These are phyloP conservation scores for Melaleuca alternifolia DNA, from an alignment of 345 rosid species.

Conservation along the genomic window DNA sequence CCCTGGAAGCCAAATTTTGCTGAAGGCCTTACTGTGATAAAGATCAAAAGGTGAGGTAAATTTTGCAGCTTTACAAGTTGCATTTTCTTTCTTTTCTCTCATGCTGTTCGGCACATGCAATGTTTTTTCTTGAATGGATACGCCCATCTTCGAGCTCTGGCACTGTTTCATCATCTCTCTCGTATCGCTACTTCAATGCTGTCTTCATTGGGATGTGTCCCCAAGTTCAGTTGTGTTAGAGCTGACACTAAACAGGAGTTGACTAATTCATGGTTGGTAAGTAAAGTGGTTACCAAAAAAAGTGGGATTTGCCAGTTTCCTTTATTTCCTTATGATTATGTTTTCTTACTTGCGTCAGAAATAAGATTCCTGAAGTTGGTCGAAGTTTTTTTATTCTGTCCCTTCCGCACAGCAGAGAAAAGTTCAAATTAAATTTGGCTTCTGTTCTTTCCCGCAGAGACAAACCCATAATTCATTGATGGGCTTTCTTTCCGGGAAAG, in stretches of 20 bases:
- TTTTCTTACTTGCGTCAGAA: neutral
- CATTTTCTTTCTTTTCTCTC: neutral
- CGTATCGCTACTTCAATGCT: neutral
- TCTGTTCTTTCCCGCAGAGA: neutral
- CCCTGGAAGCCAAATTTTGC: neutral
- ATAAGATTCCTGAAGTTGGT: neutral
- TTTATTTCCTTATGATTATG: neutral
- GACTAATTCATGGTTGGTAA: neutral
- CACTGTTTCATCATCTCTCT: neutral
- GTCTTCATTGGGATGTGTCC: neutral
- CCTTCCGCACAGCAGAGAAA: neutral
- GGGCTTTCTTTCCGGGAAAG: neutral
- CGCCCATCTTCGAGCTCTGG: neutral
- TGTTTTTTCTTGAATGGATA: neutral
- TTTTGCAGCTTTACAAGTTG: neutral
- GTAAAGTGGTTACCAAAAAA: neutral
- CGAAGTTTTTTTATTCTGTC: neutral
- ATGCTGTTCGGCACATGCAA: neutral
- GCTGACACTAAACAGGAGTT: neutral
- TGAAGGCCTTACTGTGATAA: neutral
- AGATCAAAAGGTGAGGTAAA: neutral
- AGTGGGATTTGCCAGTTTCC: neutral
- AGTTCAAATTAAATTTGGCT: neutral
- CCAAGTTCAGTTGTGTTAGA: neutral
- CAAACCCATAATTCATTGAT: neutral